These are phyloP conservation scores for Beta corolliflora DNA, from an alignment of 179 eudicot species.

Conservation along the genomic window DNA sequence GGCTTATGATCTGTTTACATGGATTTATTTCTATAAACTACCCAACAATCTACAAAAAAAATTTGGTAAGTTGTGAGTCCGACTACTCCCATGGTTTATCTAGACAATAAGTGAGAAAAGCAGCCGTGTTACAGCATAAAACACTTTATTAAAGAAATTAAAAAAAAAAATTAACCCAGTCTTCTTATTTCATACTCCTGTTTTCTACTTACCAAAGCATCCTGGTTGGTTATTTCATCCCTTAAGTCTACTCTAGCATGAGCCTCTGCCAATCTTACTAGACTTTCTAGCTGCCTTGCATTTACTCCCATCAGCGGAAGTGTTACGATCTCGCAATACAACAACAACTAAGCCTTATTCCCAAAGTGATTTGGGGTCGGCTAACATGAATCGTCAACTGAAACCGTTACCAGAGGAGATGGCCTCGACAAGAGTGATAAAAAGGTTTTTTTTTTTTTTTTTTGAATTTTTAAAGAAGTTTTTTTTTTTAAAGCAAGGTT, in stretches of 20 bases:
- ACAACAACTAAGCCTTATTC: no score
- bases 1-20: background rate
- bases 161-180: no score
- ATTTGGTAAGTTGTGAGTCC: background rate
- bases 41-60: background rate
- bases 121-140: background rate
- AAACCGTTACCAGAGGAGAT: no score
- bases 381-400: no score
- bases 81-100: constrained; percentile 8
- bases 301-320: constrained; percentile 95
- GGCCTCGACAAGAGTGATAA: no score
- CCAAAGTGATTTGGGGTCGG: no score
- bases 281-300: constrained; percentile 93
- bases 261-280: constrained; percentile 94
- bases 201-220: constrained; percentile 76
- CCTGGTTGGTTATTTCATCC: constrained; percentile 83
- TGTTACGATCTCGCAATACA: constrained; percentile 76
- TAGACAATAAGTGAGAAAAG: background rate
- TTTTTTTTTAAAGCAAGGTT: no score
- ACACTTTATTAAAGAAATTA: no score
- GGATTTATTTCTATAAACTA: background rate
- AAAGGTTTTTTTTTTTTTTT: no score
- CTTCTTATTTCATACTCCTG: no score
- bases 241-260: constrained; percentile 89
- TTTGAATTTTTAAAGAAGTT: no score